Conservation (phyloP, 768 basidiomycete species). For the Leccinum broughii region DNA sequence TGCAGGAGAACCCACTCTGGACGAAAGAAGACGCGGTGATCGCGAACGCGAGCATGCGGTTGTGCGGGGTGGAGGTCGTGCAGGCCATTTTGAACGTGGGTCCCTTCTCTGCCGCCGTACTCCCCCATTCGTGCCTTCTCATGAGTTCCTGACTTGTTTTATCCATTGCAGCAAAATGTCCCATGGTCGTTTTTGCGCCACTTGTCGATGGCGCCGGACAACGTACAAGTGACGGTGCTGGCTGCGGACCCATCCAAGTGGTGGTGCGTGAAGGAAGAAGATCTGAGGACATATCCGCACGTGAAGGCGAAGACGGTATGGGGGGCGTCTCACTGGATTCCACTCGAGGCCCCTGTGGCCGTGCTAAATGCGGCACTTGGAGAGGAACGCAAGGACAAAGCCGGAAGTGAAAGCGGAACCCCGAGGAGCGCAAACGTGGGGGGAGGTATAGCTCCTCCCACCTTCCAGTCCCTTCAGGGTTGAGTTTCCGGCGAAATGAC, state of each 20-base stretch:
- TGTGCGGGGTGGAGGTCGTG: conserved; percentile 13
- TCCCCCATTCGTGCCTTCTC: neutral
- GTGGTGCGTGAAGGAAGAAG: neutral
- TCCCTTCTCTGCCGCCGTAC: neutral
- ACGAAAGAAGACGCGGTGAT: conserved; percentile 10
- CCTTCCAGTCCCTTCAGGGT: too few species aligned
- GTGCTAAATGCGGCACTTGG: conserved; percentile 16
- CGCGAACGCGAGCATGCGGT: neutral
- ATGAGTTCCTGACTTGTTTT: neutral
- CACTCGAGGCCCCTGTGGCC: conserved; percentile 11
- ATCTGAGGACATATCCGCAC: conserved; percentile 7
- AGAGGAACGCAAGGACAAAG: neutral
- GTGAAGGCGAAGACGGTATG: conserved; percentile 7
- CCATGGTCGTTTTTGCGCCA: conserved; percentile 24
- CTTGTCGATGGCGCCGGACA: conserved; percentile 4
- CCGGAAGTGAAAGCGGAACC: too few species aligned
- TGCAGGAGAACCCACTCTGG: neutral
- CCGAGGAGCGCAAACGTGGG: too few species aligned
- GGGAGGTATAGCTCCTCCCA: too few species aligned
- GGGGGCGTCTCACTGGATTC: conserved; percentile 18
- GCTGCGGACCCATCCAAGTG: conserved; percentile 14
- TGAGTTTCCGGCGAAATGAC: too few species aligned
- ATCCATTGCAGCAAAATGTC: conserved; percentile 18
- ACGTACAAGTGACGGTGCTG: conserved; percentile 12
- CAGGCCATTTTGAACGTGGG: conserved; percentile 16